These are phyloP conservation scores for Iris macrosiphon DNA, from an alignment of 106 monocot genomes.

Conservation along the genomic window DNA sequence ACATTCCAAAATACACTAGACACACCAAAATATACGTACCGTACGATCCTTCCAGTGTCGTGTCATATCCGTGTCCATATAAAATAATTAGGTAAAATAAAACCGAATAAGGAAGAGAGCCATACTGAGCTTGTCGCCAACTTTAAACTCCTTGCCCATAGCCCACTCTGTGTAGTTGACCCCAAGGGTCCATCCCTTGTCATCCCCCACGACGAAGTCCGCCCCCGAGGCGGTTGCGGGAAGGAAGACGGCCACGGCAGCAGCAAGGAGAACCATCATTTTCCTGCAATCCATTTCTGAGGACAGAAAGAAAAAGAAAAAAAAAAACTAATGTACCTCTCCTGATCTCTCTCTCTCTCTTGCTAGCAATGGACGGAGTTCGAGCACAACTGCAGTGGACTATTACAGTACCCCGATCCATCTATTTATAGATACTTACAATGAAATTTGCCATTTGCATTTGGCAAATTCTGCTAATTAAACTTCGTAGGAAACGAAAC, in stretches of 20 bases:
- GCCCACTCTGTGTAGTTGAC: constrained; percentile 20
- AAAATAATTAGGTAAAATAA: not conserved
- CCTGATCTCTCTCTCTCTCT: not conserved
- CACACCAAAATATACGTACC: not conserved
- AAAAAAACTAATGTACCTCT: too few species aligned
- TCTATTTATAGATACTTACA: too few species aligned
- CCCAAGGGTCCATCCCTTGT: constrained; percentile 5
- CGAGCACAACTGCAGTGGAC: too few species aligned
- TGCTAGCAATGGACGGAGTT: too few species aligned
- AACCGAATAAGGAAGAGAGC: too few species aligned
- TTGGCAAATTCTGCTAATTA: too few species aligned
- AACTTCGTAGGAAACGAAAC: too few species aligned
- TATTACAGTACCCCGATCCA: too few species aligned
- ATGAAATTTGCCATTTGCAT: too few species aligned
- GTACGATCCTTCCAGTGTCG: not conserved
- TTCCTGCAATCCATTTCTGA: not conserved
- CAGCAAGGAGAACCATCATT: not conserved
- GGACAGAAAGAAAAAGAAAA: too few species aligned
- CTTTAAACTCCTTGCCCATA: constrained; percentile 5
- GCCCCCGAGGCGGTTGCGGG: not conserved
- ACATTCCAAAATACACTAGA: too few species aligned
- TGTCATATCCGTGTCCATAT: too few species aligned
- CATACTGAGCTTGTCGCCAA: constrained; percentile 13
- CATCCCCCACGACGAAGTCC: constrained; percentile 7
- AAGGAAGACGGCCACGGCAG: not conserved